Percentiles rank a stretch among this genome's conserved stretches.
Evolutionary conservation across 768 basidiomycete species (phyloP).

Genomic region (Mycena filopes): DNA sequence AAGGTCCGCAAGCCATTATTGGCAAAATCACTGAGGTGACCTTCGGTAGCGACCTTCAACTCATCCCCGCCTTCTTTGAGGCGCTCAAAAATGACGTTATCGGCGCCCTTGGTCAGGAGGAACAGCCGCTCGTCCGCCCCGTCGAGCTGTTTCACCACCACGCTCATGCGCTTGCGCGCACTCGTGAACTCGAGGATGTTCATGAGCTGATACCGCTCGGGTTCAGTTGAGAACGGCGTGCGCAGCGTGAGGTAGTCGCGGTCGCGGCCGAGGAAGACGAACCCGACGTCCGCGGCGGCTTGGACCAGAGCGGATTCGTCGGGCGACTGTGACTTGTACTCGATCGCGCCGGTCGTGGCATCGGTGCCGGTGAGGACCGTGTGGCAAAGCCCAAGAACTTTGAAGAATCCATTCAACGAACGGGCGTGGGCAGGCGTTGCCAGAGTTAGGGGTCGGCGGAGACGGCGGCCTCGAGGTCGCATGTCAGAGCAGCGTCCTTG

Average conservation of each 20-base stretch:
- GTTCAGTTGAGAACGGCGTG: conserved; percentile 78
- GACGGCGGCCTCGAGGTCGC: conserved; percentile 72
- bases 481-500: conserved; percentile 63
- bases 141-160: conserved; percentile 82
- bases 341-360: conserved; percentile 75
- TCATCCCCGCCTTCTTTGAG: conserved; percentile 74
- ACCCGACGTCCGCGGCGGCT: conserved; percentile 95
- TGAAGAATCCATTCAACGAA: conserved; percentile 90
- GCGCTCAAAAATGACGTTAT: conserved; percentile 96
- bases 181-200: conserved; percentile 97
- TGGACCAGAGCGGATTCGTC: conserved; percentile 98
- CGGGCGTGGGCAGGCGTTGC: conserved; percentile 74
- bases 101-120: conserved; percentile 91
- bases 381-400: conserved; percentile 92
- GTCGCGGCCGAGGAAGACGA: conserved; percentile 91
- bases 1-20: conserved; percentile 89
- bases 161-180: conserved; percentile 94
- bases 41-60: conserved; percentile 80
- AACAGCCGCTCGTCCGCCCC: conserved; percentile 74
- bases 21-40: conserved; percentile 89
- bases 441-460: conserved; percentile 61
- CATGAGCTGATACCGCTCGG: conserved; percentile 88
- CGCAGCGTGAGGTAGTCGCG: conserved; percentile 80
- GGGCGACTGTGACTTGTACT: conserved; percentile 97
- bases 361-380: conserved; percentile 89